Base-by-base conservation (phyloP, 768 basidiomycete species). In the Collybia mongolica region DNA sequence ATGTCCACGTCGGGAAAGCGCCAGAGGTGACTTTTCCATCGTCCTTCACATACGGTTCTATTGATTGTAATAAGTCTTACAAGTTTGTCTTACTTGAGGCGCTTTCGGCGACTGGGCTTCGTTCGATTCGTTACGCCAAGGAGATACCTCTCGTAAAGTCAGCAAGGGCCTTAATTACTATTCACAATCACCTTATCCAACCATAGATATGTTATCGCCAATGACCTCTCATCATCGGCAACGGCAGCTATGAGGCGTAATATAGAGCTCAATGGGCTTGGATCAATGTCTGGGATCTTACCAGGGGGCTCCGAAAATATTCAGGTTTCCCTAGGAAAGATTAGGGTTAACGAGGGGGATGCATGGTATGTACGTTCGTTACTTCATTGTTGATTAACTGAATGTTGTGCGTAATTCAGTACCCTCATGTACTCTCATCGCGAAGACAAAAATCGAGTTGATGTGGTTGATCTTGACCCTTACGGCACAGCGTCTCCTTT, bases 401-500 rank as follows among this genome's bases (percentile, higher is more conserved):
- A 39, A 53, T 37, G 5, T n/a, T 23, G 11, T 39, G 52, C 43
- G 37, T 29, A 44, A 41, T 46, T 43, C 43, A 97, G 95, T 61
- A 77, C 88, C 2, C 72, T 94, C 44, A 93, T 99, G 91, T 98
- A 97, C 63, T 79, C 78, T 41, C 93, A 94, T 61, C 85, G 94
- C 35, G 74, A 82, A 23, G 84, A 85, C 45, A 78, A 74, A 40
- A 69, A 75, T 9, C 82, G 86, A 2, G 94, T 98, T 17, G 95
- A 98, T 55, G 91, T 91, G 23, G 85, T 99, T n/a, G 97, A 99
- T 65, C 79, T 99, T 22, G 97, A 99, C 65, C 97, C 97, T 0
- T 99, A 98, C 60, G 97, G 97, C 0, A 96, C 93, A 7, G 97
- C 97, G 0, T 88, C 93, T 3, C 97, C 96, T 2, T 99, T 99